Evolutionary conservation across 495 filamentous ascomycete genomes (phyloP).

Genomic region (Xanthoparmelia taractica): DNA sequence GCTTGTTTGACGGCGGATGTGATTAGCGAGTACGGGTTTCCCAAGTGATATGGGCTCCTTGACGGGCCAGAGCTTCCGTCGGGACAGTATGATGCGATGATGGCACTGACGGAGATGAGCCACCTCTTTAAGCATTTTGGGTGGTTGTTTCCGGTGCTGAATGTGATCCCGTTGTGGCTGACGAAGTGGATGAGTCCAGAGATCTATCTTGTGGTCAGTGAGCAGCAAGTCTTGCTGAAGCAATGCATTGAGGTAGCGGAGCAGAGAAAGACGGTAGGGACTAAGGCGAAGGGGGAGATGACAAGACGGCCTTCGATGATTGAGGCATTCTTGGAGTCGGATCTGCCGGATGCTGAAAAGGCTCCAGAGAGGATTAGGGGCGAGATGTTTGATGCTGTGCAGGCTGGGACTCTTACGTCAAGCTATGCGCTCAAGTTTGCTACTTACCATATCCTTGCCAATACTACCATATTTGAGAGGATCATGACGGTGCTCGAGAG

Average conservation of each 20-base stretch:
- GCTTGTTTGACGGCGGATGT: conserved; percentile 31
- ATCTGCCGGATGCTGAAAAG: conserved; percentile 27
- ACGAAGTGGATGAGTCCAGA: neutral
- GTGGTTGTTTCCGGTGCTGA: neutral
- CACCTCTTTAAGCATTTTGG: neutral
- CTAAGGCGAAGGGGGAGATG: conserved; percentile 23
- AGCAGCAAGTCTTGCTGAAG: neutral
- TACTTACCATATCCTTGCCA: neutral
- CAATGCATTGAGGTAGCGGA: neutral
- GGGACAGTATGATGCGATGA: neutral
- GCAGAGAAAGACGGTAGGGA: neutral
- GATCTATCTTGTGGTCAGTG: neutral
- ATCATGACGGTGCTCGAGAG: neutral
- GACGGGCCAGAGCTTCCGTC: neutral
- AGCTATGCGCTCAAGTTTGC: neutral
- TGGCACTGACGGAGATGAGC: neutral
- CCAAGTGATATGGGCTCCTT: neutral
- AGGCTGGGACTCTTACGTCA: neutral
- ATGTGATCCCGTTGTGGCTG: neutral
- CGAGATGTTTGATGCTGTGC: neutral
- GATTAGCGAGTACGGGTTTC: neutral
- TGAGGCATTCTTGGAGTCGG: conserved; percentile 19
- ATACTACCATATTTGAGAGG: neutral
- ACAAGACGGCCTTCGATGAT: conserved; percentile 22
- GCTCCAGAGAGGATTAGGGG: conserved; percentile 29